phyloP scores from a whole-genome alignment of 768 basidiomycete genomes.

The Mycena belliarum region DNA sequence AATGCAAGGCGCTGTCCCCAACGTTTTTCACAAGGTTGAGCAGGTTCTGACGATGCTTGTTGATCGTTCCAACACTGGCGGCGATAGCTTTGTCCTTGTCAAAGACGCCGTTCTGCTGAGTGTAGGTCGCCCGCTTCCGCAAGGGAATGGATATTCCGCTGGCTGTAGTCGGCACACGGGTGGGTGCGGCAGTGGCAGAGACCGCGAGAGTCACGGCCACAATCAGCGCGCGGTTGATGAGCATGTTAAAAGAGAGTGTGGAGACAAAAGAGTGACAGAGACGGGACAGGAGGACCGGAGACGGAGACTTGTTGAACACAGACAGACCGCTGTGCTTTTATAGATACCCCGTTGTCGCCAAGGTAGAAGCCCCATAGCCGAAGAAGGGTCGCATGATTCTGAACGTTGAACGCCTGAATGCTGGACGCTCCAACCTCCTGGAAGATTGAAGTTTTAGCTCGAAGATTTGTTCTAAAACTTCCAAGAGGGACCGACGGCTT shows the following conservation, averaged over 20 bases:
- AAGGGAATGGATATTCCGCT: slow-evolving; percentile 12
- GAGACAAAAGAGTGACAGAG: not conserved
- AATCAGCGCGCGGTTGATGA: not conserved
- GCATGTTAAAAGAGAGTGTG: slow-evolving; percentile 4
- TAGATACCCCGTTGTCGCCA: too few species aligned
- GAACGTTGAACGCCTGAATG: too few species aligned
- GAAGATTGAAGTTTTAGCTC: too few species aligned
- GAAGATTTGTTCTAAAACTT: too few species aligned
- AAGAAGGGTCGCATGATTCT: too few species aligned
- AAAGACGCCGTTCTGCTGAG: slow-evolving; percentile 19
- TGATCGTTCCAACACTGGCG: slow-evolving; percentile 18
- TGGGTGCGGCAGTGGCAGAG: not conserved
- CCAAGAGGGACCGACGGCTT: too few species aligned
- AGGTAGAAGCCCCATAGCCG: too few species aligned
- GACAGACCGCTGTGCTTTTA: too few species aligned
- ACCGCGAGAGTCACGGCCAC: slow-evolving; percentile 2
- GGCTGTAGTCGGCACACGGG: not conserved
- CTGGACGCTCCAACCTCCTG: too few species aligned
- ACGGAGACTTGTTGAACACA: too few species aligned
- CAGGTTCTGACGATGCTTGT: slow-evolving; percentile 41
- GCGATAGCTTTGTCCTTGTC: slow-evolving; percentile 22
- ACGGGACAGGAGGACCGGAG: too few species aligned
- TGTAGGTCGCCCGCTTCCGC: slow-evolving; percentile 11
- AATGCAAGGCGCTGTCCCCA: slow-evolving; percentile 19
- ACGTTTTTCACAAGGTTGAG: slow-evolving; percentile 34